Percentiles rank a stretch among this genome's conserved stretches.
These are phyloP conservation scores for Trebouxiophyceae sp. DNA, from an alignment of 163 green algal genomes.

Conservation along the genomic window DNA sequence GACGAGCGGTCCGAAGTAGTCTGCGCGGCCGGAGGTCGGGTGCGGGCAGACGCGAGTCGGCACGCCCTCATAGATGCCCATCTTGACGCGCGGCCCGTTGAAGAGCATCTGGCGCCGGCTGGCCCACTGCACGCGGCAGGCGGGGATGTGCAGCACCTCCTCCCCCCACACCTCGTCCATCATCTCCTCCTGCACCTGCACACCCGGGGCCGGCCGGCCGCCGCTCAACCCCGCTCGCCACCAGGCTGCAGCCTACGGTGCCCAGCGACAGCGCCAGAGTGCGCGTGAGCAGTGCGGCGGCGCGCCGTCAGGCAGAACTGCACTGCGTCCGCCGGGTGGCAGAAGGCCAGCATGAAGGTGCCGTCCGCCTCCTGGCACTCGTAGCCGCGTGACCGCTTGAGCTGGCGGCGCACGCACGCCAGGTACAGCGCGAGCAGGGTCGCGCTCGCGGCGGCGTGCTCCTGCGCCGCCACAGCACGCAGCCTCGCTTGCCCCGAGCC, in stretches of 20 bases:
- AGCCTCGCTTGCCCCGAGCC: too few relatives aligned
- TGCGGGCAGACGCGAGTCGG: slow-evolving; percentile 47
- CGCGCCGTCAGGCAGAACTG: slow-evolving; percentile 52
- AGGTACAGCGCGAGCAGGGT: slow-evolving; percentile 45
- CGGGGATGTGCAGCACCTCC: slow-evolving; percentile 21
- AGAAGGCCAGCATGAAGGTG: slow-evolving; percentile 59
- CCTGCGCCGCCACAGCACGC: too few relatives aligned
- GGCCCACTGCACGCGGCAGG: slow-evolving; percentile 17
- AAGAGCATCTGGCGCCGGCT: slow-evolving; percentile 30
- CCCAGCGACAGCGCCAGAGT: too few relatives aligned
- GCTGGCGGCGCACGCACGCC: slow-evolving; percentile 37
- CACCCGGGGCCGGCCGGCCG: not conserved
- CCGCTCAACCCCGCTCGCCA: not conserved
- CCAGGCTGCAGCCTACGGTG: not conserved
- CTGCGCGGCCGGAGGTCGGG: slow-evolving; percentile 50
- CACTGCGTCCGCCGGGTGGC: slow-evolving; percentile 29
- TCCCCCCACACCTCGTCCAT: slow-evolving; percentile 34
- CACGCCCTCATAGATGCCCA: slow-evolving; percentile 52
- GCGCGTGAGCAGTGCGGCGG: not conserved
- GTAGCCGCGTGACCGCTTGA: slow-evolving; percentile 40
- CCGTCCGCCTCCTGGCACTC: slow-evolving; percentile 47
- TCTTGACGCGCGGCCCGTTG: slow-evolving; percentile 48
- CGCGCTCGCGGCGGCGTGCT: too few relatives aligned
- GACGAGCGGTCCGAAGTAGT: slow-evolving; percentile 53
- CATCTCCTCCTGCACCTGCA: slow-evolving; percentile 40